phyloP scores from a whole-genome alignment of 768 basidiomycete genomes.

The Boletus coccyginus region DNA sequence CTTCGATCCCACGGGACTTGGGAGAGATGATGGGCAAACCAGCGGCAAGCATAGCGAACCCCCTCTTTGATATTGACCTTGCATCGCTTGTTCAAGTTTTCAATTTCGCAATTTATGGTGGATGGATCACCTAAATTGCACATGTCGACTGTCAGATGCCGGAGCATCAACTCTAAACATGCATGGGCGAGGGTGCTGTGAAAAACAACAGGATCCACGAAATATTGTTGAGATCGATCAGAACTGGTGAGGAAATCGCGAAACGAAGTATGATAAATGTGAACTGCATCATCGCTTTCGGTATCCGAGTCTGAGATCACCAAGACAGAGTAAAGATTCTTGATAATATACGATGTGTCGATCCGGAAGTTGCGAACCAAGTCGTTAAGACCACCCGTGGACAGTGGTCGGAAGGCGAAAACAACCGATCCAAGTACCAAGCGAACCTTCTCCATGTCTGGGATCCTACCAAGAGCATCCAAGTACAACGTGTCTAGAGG shows the following conservation, averaged over 20 bases:
- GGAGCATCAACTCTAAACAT: conserved; percentile 17
- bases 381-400: conserved; percentile 9
- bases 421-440: conserved; percentile 12
- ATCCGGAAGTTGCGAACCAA: conserved; percentile 7
- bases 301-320: conserved; percentile 3
- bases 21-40: conserved; percentile 18
- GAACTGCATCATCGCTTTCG: conserved; percentile 8
- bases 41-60: conserved; percentile 20
- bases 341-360: conserved; percentile 8
- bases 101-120: conserved; percentile 11
- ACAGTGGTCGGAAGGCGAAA: conserved; percentile 14
- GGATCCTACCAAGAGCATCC: conserved; percentile 11
- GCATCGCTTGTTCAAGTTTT: conserved; percentile 11
- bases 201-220: conserved; percentile 8
- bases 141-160: conserved; percentile 13
- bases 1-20: conserved; percentile 3
- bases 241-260: conserved; percentile 18
- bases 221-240: conserved; percentile 15
- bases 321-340: conserved; percentile 16
- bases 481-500: conserved; percentile 15
- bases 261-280: conserved; percentile 22
- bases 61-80: conserved; percentile 12
- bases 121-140: conserved; percentile 12
- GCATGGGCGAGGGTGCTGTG: conserved; percentile 11
- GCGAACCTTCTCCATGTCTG: conserved; percentile 8